Evolutionary conservation across 2,329 filamentous ascomycete species (phyloP).

Genomic region (Claviceps arundinis): DNA sequence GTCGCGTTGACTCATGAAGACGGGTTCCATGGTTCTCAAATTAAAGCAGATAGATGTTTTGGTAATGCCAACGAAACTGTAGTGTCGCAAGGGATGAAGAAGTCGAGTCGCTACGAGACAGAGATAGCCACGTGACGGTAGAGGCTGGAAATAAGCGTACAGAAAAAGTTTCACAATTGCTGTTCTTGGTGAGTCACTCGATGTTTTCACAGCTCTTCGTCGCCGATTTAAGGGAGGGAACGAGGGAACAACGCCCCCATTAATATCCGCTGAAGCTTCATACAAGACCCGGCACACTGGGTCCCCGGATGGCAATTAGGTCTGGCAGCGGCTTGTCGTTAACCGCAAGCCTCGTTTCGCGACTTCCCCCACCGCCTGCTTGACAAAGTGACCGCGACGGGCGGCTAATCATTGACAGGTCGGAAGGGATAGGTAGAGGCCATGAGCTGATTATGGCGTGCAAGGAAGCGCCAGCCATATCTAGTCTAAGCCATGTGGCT

Average conservation of each 20-base stretch:
- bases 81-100: not conserved
- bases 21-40: not conserved
- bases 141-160: not conserved
- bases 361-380: not conserved
- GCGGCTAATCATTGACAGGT: not conserved
- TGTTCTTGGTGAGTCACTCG: too few relatives aligned
- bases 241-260: not conserved
- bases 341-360: not conserved
- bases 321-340: not conserved
- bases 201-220: not conserved
- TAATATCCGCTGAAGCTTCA: not conserved
- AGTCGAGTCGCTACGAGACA: not conserved
- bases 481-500: not conserved
- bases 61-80: not conserved
- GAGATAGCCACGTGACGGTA: not conserved
- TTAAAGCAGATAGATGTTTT: too few relatives aligned
- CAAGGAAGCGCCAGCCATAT: slow-evolving; percentile 1
- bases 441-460: slow-evolving; percentile 1
- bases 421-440: not conserved
- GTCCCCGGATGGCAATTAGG: not conserved
- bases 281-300: not conserved
- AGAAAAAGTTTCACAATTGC: not conserved
- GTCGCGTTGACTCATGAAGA: not conserved
- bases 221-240: not conserved
- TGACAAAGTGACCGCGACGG: not conserved